Evolutionary conservation across 768 basidiomycete species (phyloP).

Genomic region (Hysterangium stoloniferum): DNA sequence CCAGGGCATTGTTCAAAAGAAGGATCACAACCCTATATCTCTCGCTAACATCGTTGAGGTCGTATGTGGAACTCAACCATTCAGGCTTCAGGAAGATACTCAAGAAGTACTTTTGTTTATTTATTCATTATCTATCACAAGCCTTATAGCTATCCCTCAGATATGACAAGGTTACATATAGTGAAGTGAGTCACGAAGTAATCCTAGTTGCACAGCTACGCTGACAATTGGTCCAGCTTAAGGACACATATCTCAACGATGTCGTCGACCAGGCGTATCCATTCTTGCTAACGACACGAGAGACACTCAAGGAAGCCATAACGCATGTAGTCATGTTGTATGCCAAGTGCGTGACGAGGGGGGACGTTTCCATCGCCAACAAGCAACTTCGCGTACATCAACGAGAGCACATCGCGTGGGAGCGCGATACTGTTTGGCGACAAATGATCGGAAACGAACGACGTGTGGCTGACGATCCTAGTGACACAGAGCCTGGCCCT

Average conservation of each 20-base stretch:
- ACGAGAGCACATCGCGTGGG: slow-evolving; percentile 93
- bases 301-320: slow-evolving; percentile 51
- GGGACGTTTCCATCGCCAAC: slow-evolving; percentile 58
- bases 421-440: slow-evolving; percentile 95
- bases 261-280: slow-evolving; percentile 60
- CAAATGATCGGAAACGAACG: slow-evolving; percentile 87
- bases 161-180: slow-evolving; percentile 90
- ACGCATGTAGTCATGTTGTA: slow-evolving; percentile 63
- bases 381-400: slow-evolving; percentile 82
- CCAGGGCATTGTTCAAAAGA: slow-evolving; percentile 81
- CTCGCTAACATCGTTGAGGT: slow-evolving; percentile 63
- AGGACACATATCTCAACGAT: slow-evolving; percentile 68
- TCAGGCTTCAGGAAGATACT: slow-evolving; percentile 92
- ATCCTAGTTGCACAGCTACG: not conserved
- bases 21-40: slow-evolving; percentile 80
- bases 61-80: slow-evolving; percentile 87
- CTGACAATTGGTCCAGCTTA: slow-evolving; percentile 38
- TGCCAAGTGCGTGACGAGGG: slow-evolving; percentile 74
- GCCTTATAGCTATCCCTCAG: slow-evolving; percentile 30
- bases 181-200: slow-evolving; percentile 35
- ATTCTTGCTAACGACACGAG: slow-evolving; percentile 58
- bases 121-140: not conserved
- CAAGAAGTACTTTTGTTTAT: slow-evolving; percentile 65
- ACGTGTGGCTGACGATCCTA: slow-evolving; percentile 42
- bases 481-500: slow-evolving; percentile 18